Evolutionary conservation across 352 stramenopile species (phyloP), one percentile per base, ranked within the genome.

Genomic region (Paralagenidium karlingii): DNA sequence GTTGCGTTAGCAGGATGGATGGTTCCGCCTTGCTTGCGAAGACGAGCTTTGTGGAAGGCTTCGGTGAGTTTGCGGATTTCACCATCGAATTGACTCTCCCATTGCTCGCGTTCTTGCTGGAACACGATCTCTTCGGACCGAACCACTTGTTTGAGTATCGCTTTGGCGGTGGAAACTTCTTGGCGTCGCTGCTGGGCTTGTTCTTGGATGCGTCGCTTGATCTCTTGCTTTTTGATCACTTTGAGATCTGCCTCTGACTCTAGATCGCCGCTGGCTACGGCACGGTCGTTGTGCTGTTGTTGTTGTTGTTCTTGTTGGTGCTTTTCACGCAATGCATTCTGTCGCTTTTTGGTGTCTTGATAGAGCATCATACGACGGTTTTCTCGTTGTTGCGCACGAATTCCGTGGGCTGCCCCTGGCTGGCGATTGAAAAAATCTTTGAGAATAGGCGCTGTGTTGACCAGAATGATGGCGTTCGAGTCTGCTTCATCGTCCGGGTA

Each of bases 381-480:
- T 21, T 74, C 45, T 13, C 53, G 53, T 28, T 76, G 53, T 16
- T 71, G 60, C 0, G 44, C 48, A 10, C 68, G 65, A 11, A 71
- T 31, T 20, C 60, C 53, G 19, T 71, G 63, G 2, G 54, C 62
- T 0, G 44, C 37, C 10, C 45, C 53, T 11, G 64, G 49, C n/a
- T 30, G 62, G 24, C 67, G 66, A 30, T 40, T 71, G 42, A 82
- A 80, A 31, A 80, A 80, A 34, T 67, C 63, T 43, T 78, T 76
- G 24, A 82, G 44, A 31, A 82, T 70, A 3, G 65, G 65, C 3
- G 51, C 41, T 4, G 65, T 47, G 15, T 58, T n/a, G n/a, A n/a
- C 47, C 8, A 58, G 24, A n/a, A 45, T 49, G 0, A 38, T 34
- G 5, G 49, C 33, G 0, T 48, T 46, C 4, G 53, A 40, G 0